phyloP scores from a whole-genome alignment of 495 filamentous ascomycete species.

The Diplogelasinospora grovesii region DNA sequence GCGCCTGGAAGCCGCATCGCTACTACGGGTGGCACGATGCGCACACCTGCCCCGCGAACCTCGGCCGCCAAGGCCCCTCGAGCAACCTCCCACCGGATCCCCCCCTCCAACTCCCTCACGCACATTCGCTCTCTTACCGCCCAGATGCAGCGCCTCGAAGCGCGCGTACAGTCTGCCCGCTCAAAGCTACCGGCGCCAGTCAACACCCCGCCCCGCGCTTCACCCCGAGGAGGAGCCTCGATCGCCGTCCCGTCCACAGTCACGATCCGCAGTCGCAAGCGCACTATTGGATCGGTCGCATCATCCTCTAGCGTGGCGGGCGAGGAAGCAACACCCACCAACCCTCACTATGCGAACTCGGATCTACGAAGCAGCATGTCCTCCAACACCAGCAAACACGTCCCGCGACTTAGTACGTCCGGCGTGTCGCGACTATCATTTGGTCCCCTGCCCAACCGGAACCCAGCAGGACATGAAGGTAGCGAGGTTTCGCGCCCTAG shows the following conservation, averaged over 20 bases:
- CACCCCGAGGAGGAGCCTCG: slow-evolving; percentile 61
- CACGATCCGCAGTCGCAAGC: slow-evolving; percentile 67
- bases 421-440: slow-evolving; percentile 49
- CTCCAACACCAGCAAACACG: slow-evolving; percentile 38
- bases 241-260: slow-evolving; percentile 64
- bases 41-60: slow-evolving; percentile 24
- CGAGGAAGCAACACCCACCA: slow-evolving; percentile 36
- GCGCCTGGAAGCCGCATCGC: slow-evolving; percentile 25
- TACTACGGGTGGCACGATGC: slow-evolving; percentile 24
- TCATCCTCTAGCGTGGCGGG: slow-evolving; percentile 45
- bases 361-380: slow-evolving; percentile 32
- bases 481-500: slow-evolving; percentile 48
- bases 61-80: slow-evolving; percentile 18
- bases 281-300: slow-evolving; percentile 59
- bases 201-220: slow-evolving; percentile 72
- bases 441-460: slow-evolving; percentile 44
- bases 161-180: slow-evolving; percentile 84
- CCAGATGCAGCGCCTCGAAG: slow-evolving; percentile 94
- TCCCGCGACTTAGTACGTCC: slow-evolving; percentile 45
- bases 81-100: slow-evolving; percentile 43
- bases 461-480: slow-evolving; percentile 24
- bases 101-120: slow-evolving; percentile 78
- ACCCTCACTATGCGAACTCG: slow-evolving; percentile 21
- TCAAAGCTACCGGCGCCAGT: slow-evolving; percentile 82
- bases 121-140: slow-evolving; percentile 90